Evolutionary conservation across 441 rosid genomes (phyloP).

Genomic region (Pelargonium myrrhifolium): DNA sequence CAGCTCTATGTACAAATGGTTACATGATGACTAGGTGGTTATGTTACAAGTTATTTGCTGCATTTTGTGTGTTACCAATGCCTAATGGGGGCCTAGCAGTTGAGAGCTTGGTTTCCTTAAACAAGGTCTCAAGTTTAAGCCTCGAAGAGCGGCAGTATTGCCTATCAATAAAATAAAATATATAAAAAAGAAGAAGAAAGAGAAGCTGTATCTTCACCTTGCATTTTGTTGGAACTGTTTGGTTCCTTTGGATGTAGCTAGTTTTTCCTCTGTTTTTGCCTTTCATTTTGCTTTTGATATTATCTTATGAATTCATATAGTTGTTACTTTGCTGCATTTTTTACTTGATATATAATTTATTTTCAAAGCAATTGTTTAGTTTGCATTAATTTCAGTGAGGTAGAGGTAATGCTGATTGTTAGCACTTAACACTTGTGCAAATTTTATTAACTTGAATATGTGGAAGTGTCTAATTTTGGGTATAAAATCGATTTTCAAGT

Average conservation of each 20-base stretch:
- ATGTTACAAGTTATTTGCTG: not conserved
- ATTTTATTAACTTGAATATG: not conserved
- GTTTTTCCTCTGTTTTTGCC: not conserved
- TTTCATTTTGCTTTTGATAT: not conserved
- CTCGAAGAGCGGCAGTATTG: no score
- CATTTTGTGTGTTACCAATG: not conserved
- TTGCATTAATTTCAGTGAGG: not conserved
- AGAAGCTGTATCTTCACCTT: not conserved
- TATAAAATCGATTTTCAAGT: not conserved
- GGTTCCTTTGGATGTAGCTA: not conserved
- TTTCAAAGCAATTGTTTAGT: not conserved
- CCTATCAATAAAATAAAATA: no score
- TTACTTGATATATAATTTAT: not conserved
- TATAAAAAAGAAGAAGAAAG: no score
- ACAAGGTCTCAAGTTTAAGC: no score
- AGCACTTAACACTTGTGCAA: not conserved
- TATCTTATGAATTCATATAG: not conserved
- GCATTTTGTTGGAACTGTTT: not conserved
- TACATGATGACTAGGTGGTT: not conserved
- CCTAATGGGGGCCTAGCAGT: no score
- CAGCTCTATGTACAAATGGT: not conserved
- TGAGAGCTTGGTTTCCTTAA: no score
- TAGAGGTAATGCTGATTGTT: not conserved
- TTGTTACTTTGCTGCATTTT: not conserved
- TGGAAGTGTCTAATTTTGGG: not conserved